Evolutionary conservation across 352 stramenopile species (phyloP).

Genomic region (Pythium plurisporium): DNA sequence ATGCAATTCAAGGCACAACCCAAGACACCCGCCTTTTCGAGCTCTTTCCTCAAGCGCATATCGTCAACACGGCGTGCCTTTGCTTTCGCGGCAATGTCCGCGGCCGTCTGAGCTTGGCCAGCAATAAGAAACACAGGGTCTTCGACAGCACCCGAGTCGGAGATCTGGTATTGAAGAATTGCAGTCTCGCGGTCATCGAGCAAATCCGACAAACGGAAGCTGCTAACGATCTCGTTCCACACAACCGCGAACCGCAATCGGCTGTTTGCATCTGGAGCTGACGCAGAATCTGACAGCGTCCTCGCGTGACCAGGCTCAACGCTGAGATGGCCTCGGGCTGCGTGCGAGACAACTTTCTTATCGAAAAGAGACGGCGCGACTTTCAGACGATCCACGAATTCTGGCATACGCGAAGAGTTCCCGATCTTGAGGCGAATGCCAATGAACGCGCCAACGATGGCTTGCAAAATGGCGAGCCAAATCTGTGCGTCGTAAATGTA

Average conservation of each 20-base stretch:
- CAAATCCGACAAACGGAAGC: slow-evolving; percentile 82
- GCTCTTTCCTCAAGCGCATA: slow-evolving; percentile 52
- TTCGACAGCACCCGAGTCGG: slow-evolving; percentile 70
- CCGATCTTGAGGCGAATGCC: slow-evolving; percentile 80
- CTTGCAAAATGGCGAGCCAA: slow-evolving; percentile 81
- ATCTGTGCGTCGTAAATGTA: slow-evolving; percentile 88
- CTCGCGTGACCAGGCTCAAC: slow-evolving; percentile 38
- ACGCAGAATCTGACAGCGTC: slow-evolving; percentile 46
- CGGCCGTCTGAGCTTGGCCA: slow-evolving; percentile 63
- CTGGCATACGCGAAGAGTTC: slow-evolving; percentile 69
- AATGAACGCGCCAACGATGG: slow-evolving; percentile 68
- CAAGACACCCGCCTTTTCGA: slow-evolving; percentile 69
- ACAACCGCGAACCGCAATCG: slow-evolving; percentile 83
- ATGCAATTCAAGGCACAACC: slow-evolving; percentile 74
- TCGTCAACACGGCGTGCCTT: slow-evolving; percentile 63
- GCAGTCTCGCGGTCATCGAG: slow-evolving; percentile 84
- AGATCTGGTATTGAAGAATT: slow-evolving; percentile 88
- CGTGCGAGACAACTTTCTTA: slow-evolving; percentile 69
- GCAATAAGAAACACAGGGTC: slow-evolving; percentile 87
- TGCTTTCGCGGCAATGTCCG: slow-evolving; percentile 55
- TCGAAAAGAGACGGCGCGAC: slow-evolving; percentile 69
- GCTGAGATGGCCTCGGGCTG: slow-evolving; percentile 57
- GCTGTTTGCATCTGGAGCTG: slow-evolving; percentile 66
- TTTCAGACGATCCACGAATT: slow-evolving; percentile 67
- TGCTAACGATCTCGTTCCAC: slow-evolving; percentile 89